Conservation (phyloP, 345 rosid genomes). For the Limnanthes douglasii region DNA sequence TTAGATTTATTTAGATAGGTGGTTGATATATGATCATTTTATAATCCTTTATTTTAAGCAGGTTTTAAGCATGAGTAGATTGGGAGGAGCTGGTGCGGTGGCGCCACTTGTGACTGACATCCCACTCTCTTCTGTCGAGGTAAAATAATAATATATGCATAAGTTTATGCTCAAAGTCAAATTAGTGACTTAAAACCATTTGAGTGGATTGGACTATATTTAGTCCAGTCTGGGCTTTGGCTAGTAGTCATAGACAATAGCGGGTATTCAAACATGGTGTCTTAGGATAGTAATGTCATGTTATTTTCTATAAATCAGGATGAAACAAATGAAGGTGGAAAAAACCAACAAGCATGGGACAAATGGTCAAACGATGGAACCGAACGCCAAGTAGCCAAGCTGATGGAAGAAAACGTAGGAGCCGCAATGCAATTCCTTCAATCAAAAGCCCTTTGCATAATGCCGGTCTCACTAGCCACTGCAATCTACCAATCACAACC, state of each 20-base stretch:
- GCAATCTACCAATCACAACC: slow-evolving; percentile 86
- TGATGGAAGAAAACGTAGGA: slow-evolving; percentile 98
- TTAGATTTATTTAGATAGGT: too few relatives aligned
- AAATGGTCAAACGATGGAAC: slow-evolving; percentile 97
- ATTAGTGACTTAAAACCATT: too few relatives aligned
- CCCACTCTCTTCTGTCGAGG: slow-evolving; percentile 91
- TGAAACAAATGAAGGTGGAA: slow-evolving; percentile 70
- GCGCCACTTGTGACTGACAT: slow-evolving; percentile 96
- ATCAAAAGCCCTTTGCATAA: slow-evolving; percentile 94
- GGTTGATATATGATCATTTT: too few relatives aligned
- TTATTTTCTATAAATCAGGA: too few relatives aligned
- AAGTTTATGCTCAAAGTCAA: too few relatives aligned
- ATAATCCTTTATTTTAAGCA: too few relatives aligned
- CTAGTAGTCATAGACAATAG: too few relatives aligned
- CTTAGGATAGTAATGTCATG: too few relatives aligned
- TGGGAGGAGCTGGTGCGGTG: slow-evolving; percentile 98
- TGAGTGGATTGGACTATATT: too few relatives aligned
- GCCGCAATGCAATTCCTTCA: slow-evolving; percentile 97
- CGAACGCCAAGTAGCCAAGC: slow-evolving; percentile 84
- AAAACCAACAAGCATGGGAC: slow-evolving; percentile 89
- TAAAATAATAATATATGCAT: slow-evolving; percentile 20
- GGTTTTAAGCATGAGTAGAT: slow-evolving; percentile 98
- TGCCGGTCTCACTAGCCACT: slow-evolving; percentile 90
- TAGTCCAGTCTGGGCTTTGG: too few relatives aligned
- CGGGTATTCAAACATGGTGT: too few relatives aligned